Evolutionary conservation across 2,329 filamentous ascomycete species (phyloP), one percentile per base, ranked within the genome.

Genomic region (Fonsecaea nubica): DNA sequence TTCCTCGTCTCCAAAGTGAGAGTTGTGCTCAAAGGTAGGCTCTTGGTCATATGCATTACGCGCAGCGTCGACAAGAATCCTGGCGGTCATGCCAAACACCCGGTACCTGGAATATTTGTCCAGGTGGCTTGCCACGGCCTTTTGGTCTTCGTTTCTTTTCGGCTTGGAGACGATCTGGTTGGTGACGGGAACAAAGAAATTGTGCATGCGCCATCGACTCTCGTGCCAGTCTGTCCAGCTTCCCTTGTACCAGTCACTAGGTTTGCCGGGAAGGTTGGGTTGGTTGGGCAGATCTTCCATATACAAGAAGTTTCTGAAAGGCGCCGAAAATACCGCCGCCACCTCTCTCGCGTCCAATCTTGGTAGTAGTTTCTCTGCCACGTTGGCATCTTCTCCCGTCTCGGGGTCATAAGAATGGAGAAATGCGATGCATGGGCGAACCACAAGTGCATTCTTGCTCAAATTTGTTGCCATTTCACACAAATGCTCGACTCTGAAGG

Each of bases 31-130:
- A 77, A 97, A 96, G 76, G 92, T 90, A 3, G 94, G 94, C 75
- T 92, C 87, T 79, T 90, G 86, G 1, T 80, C 90, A 76, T 95
- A 98, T 21, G 93, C 94, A 18, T 96, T 85, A 69, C 92, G 84
- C 38, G 94, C 93, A 4, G 91, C 90, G 79, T 98, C 94, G 4
- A 97, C 92, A 62, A 97, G 77, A 62, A 98, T 94, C 60, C 92
- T 84, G 2, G 92, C 94, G 61, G 94, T 98, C 92, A 98, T 94
- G 15, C 94, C 94, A 86, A 93, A 97, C 4, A 98, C 93, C 72
- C 91, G 89, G 79, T 95, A 97, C 42, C 90, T 83, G 50, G 80
- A 80, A 53, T 84, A 71, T 9, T 77, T 81, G 64, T 86, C 81
- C 15, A 84, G 72, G 33, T 75, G 64, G 36, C 73, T 74, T 38